Evolutionary conservation across 2,329 filamentous ascomycete species (phyloP), one percentile per base, ranked within the genome.

Genomic region (Alternaria brassicicola): DNA sequence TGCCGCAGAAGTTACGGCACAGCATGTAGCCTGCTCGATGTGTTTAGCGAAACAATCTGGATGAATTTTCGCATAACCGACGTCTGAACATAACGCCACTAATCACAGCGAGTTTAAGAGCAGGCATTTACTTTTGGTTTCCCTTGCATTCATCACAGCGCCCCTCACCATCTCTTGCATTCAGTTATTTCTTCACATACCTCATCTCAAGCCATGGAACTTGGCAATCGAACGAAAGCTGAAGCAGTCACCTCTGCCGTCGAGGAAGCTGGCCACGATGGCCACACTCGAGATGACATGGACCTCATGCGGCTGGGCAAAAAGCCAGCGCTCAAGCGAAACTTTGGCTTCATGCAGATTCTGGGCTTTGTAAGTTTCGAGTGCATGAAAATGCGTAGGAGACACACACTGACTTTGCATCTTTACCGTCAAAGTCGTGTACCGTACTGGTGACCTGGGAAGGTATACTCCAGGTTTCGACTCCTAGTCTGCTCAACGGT

Each of bases 291-390:
- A 23, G 54, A 57, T 52, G 54, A 57, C 0, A 31, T 49, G 1
- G 48, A 57, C n/a, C 48, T 52, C 12, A 46, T 57, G 1, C 54
- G 54, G 1, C 42, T 61, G 50, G 63, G 63, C 0, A 65, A 65
- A 28, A 52, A 50, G 4, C 63, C 62, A 25, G 33, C 47, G 12
- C 45, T 63, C 26, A 56, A 61, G 48, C 52, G 63, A 2, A 63
- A 43, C 28, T 65, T 61, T 23, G 51, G 53, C 6, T 54, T 63
- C 25, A 47, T 63, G 31, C 60, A 62, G 6, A 59, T 63, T 6
- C 26, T 62, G 13, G 50, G 57, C 1, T 57, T 59, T 2, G 38
- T 30, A 13, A 43, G 41, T 43, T 19, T 41, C 4, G n/a, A 4
- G n/a, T 28, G n/a, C 12, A 43, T 7, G 25, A 10, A 10, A 17